Base-by-base conservation (phyloP, 805 yeast species). In the Saccharomycodes ludwigii region DNA sequence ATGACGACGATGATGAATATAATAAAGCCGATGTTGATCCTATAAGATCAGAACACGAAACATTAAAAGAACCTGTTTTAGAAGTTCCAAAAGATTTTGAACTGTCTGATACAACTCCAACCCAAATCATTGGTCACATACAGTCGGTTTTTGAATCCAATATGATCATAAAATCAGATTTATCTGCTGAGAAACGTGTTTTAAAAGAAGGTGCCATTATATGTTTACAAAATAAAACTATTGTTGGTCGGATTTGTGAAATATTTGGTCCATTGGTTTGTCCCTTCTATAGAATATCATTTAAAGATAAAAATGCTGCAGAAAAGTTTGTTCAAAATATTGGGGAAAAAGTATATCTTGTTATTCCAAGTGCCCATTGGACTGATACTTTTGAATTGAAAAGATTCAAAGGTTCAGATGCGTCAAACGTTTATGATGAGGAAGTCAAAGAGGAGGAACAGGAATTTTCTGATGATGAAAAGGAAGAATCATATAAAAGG, bases 401-500 rank as follows among this genome's bases (percentile, higher is more conserved):
- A 43, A 59, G 66, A 15, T 36, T 75, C 13, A 86, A 78, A 46
- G 98, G 97, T 16, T 77, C 85, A 2, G 98, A 91, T 59, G 98
- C 98, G 0, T 80, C 94, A 47, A 91, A 91, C 45, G 76, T 83
- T 52, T 79, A 83, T 50, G 98, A 91, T 53, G 97, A 91, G 57
- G 98, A 91, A 47, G 56, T 88, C 19, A 84, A 95, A 0, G 85
- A 76, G 43, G 93, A 81, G 19, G 97, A 91, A 52, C 94, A 83
- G 52, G 97, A 88, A 50, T 88, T 77, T 43, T 82, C 95, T 2
- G 97, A 91, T 52, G 97, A 91, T 54, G 97, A 88, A 49, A 71
- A 71, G 38, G 97, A 91, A 52, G 68, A 73, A 43, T 76, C 71
- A 21, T 71, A 70, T 27, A 86, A 79, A 48, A 70, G 67, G 32